Percentiles rank a stretch among this genome's conserved stretches.
These are phyloP conservation scores for Mollisia scopiformis DNA, from an alignment of 2,329 filamentous ascomycete species.

Conservation along the genomic window DNA sequence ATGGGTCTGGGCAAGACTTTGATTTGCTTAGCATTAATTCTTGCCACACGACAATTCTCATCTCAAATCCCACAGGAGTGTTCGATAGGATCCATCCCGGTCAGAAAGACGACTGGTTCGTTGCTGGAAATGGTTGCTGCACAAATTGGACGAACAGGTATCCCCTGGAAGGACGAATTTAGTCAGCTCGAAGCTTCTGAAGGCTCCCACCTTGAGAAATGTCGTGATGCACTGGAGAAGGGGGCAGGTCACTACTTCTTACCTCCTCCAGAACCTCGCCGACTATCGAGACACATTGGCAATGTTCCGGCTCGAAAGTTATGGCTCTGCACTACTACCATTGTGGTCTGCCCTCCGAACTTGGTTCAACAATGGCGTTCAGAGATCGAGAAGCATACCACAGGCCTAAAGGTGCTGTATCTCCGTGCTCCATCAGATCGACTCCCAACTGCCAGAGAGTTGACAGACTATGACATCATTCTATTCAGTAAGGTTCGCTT, in stretches of 20 bases:
- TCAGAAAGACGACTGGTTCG: conserved; percentile 55
- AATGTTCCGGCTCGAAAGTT: conserved; percentile 51
- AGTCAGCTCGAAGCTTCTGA: conserved; percentile 40
- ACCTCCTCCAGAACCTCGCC: conserved; percentile 46
- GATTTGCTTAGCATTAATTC: conserved; percentile 77
- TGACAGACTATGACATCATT: conserved; percentile 74
- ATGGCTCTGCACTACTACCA: conserved; percentile 67
- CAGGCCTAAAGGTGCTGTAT: conserved; percentile 65
- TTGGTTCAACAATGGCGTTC: conserved; percentile 81
- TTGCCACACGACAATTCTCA: conserved; percentile 73
- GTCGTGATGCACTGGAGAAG: conserved; percentile 57
- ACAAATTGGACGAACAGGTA: conserved; percentile 63
- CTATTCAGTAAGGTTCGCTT: conserved; percentile 77
- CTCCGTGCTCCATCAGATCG: conserved; percentile 54
- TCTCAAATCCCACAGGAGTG: conserved; percentile 68
- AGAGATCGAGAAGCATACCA: conserved; percentile 80
- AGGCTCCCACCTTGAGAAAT: conserved; percentile 53
- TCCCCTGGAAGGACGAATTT: conserved; percentile 73
- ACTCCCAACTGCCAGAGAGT: conserved; percentile 59
- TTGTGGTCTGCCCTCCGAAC: conserved; percentile 84
- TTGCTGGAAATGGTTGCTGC: conserved; percentile 78
- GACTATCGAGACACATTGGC: conserved; percentile 41
- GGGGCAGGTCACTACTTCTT: conserved; percentile 64
- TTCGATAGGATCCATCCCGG: conserved; percentile 43
- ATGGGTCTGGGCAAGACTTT: conserved; percentile 88